phyloP scores from a whole-genome alignment of 1,284 basidiomycete species.

The Heterobasidion parviporum region DNA sequence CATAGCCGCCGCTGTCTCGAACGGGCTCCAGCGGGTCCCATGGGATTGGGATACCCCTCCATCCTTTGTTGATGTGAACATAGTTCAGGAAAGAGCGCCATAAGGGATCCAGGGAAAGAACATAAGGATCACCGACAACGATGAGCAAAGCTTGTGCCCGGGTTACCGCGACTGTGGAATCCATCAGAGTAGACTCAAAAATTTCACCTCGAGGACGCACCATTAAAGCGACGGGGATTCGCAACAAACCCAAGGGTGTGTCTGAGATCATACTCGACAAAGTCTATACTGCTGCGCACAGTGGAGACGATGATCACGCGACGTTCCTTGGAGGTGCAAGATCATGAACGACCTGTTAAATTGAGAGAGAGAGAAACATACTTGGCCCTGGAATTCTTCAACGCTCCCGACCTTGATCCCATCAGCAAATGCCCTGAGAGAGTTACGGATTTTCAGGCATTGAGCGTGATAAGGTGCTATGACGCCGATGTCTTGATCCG shows the following conservation, averaged over 20 bases:
- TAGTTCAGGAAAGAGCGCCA: constrained; percentile 50
- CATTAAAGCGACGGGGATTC: constrained; percentile 55
- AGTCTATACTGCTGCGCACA: constrained; percentile 50
- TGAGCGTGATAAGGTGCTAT: constrained; percentile 60
- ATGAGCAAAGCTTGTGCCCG: constrained; percentile 48
- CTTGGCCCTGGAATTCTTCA: constrained; percentile 63
- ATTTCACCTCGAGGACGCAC: constrained; percentile 23
- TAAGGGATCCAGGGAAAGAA: constrained; percentile 48
- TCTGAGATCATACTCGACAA: constrained; percentile 45
- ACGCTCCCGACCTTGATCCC: constrained; percentile 55
- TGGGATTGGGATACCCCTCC: constrained; percentile 35
- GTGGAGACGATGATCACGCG: constrained; percentile 60
- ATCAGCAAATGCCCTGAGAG: constrained; percentile 18
- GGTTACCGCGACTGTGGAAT: constrained; percentile 10
- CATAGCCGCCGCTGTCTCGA: constrained; percentile 21
- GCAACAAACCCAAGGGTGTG: constrained; percentile 59
- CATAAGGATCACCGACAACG: constrained; percentile 43
- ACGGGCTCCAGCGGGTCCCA: constrained; percentile 35
- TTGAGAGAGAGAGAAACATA: constrained; percentile 14
- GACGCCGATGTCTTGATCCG: constrained; percentile 45
- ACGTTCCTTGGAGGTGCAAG: constrained; percentile 39
- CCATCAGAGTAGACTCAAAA: not conserved
- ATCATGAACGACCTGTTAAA: not conserved
- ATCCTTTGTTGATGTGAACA: constrained; percentile 39
- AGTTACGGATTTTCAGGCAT: constrained; percentile 36